Percentiles rank a stretch among this genome's conserved stretches.
phyloP scores from a whole-genome alignment of 495 filamentous ascomycete genomes.

The Cairneyella variabilis region DNA sequence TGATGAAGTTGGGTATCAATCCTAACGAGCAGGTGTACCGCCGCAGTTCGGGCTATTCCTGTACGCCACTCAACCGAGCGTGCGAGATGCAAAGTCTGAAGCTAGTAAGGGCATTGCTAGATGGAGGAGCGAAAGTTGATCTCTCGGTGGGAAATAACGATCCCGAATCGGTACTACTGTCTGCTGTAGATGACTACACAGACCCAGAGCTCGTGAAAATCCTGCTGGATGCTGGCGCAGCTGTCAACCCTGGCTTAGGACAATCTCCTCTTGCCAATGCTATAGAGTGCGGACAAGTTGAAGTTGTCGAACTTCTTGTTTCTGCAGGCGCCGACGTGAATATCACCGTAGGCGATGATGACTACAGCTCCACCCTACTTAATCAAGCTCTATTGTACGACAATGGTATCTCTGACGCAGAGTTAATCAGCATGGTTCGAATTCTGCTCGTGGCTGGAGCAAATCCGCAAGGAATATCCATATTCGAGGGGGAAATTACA shows the following conservation, averaged over 20 bases:
- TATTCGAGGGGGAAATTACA: background rate
- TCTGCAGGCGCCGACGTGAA: constrained; percentile 10
- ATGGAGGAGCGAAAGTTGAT: constrained; percentile 9
- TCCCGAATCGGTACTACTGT: constrained; percentile 2
- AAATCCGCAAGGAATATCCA: constrained; percentile 1
- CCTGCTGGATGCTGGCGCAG: constrained; percentile 11
- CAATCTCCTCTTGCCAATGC: constrained; percentile 13
- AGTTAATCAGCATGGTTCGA: constrained; percentile 12
- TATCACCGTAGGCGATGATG: background rate
- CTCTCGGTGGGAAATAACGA: background rate
- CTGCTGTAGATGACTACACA: background rate
- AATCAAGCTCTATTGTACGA: background rate
- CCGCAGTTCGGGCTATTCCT: background rate
- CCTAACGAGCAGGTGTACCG: constrained; percentile 11
- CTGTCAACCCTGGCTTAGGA: constrained; percentile 4
- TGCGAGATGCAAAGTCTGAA: constrained; percentile 7
- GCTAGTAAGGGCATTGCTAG: constrained; percentile 8
- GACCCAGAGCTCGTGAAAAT: constrained; percentile 7
- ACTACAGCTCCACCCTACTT: background rate
- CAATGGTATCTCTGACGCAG: background rate
- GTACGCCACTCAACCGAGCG: background rate
- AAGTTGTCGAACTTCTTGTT: constrained; percentile 12
- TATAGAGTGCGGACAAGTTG: background rate
- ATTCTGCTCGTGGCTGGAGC: constrained; percentile 16
- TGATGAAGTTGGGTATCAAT: constrained; percentile 14